Evolutionary conservation across 1,139 yeast genomes (phyloP), one percentile per base, ranked within the genome.

Genomic region (Blastobotrys capitulatus): DNA sequence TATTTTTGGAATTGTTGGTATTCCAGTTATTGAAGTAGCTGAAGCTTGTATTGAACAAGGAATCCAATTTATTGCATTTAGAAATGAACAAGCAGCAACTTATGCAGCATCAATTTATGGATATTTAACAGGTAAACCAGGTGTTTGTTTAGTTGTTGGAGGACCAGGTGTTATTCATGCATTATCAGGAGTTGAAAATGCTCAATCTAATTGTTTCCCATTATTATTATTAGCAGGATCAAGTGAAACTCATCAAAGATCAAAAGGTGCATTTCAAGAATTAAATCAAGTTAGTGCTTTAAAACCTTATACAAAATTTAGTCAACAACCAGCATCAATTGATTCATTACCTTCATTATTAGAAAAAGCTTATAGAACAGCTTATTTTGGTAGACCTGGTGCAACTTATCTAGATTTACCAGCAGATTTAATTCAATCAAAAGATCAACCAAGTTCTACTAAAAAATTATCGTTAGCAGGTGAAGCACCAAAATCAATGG

Each of bases 121-220:
- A 0, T 82, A 78, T 57, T 62, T 82, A 42, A 80, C 83, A 2
- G 78, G 79, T 0, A 66, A 64, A 50, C 87, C 87, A 0, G 86
- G 84, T 19, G 83, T 82, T 0, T 62, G 80, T 16, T 67, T 82
- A 2, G 84, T 80, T 0, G 87, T 82, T 1, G 87, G 87, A 19
- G 87, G 87, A 0, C 86, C 87, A 0, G 87, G 87, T 5, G 70
- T 82, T 1, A 70, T 82, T 9, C 86, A 82, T 56, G 82, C 85
- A 0, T 57, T 79, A 44, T 77, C 87, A 0, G 87, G 87, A 8
- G 72, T 79, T 1, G 80, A 78, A 57, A 82, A 82, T 58, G 76
- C 86, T 8, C 69, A 68, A 39, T 68, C 75, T 47, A 82, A 82
- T 61, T 70, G 76, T 49, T 79, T 83, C 74, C 87, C 87, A 2